Evolutionary conservation across 495 filamentous ascomycete species (phyloP).

Genomic region (Talaromyces adpressus): DNA sequence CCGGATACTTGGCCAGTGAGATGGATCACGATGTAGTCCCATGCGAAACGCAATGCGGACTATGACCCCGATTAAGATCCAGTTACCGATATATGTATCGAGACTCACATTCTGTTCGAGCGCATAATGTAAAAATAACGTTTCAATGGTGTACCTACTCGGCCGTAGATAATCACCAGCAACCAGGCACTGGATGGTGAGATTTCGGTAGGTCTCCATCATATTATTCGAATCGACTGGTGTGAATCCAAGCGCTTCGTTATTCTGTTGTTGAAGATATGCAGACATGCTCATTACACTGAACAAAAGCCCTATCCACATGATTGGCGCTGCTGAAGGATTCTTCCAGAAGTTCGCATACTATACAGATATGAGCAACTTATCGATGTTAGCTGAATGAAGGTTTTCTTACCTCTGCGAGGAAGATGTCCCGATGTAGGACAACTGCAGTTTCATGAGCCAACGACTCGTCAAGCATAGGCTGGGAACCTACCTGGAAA

Average conservation of each 20-base stretch:
- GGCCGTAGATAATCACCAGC: constrained; percentile 87
- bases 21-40: constrained; percentile 19
- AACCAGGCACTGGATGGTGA: constrained; percentile 80
- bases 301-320: constrained; percentile 87
- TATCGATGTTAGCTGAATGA: background rate
- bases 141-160: constrained; percentile 75
- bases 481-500: constrained; percentile 4
- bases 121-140: constrained; percentile 75
- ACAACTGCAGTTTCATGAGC: constrained; percentile 51
- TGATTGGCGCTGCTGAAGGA: constrained; percentile 67
- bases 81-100: constrained; percentile 74
- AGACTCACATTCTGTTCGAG: constrained; percentile 70
- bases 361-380: constrained; percentile 22
- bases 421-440: constrained; percentile 79
- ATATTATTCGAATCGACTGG: constrained; percentile 69
- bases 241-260: constrained; percentile 60
- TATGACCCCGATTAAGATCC: constrained; percentile 75
- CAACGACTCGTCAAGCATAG: background rate
- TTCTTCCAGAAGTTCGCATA: constrained; percentile 85
- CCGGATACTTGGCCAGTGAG: constrained; percentile 15
- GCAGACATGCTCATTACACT: constrained; percentile 59
- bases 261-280: constrained; percentile 7
- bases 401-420: constrained; percentile 45
- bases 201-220: constrained; percentile 68
- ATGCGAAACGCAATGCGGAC: constrained; percentile 29